A percentile compares a stretch with the other conserved stretches of the same genome.
Conservation (phyloP, 2,329 filamentous ascomycete species). For the Paradendryphiella salina region DNA sequence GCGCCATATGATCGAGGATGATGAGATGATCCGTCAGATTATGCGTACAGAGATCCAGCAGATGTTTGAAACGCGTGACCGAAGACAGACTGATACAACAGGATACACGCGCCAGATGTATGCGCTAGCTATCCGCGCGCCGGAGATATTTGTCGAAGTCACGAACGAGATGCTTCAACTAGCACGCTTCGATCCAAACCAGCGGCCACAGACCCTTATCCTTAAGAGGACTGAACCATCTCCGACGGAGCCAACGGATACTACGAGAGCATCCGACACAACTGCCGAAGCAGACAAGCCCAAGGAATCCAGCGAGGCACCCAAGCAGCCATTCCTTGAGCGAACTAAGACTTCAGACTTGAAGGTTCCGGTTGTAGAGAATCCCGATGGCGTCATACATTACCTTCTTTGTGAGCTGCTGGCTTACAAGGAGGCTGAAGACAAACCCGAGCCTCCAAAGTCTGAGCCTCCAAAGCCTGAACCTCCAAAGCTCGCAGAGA, state of each 20-base stretch:
- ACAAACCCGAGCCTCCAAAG: constrained; percentile 64
- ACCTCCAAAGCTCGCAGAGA: constrained; percentile 48
- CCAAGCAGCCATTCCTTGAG: constrained; percentile 58
- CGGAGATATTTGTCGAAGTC: constrained; percentile 83
- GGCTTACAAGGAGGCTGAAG: constrained; percentile 89
- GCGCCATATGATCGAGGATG: constrained; percentile 92
- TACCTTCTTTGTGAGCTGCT: constrained; percentile 91
- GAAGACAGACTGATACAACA: constrained; percentile 65
- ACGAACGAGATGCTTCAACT: constrained; percentile 84
- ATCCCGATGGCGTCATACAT: constrained; percentile 92
- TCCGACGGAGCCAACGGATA: constrained; percentile 15
- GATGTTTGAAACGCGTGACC: constrained; percentile 65
- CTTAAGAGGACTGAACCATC: constrained; percentile 55
- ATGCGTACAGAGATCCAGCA: constrained; percentile 86
- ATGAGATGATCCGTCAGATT: constrained; percentile 84
- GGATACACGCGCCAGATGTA: constrained; percentile 76
- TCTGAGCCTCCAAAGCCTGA: constrained; percentile 29
- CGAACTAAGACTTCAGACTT: constrained; percentile 68
- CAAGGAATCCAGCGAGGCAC: constrained; percentile 39
- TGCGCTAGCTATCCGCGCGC: constrained; percentile 77
- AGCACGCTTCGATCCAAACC: constrained; percentile 61
- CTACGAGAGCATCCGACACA: constrained; percentile 27
- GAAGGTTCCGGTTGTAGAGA: constrained; percentile 84
- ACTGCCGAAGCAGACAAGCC: constrained; percentile 43
- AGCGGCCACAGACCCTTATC: constrained; percentile 57